A percentile compares a stretch with the other conserved stretches of the same genome.
Evolutionary conservation across 1,284 basidiomycete species (phyloP).

Genomic region (Microbotryum intermedium): DNA sequence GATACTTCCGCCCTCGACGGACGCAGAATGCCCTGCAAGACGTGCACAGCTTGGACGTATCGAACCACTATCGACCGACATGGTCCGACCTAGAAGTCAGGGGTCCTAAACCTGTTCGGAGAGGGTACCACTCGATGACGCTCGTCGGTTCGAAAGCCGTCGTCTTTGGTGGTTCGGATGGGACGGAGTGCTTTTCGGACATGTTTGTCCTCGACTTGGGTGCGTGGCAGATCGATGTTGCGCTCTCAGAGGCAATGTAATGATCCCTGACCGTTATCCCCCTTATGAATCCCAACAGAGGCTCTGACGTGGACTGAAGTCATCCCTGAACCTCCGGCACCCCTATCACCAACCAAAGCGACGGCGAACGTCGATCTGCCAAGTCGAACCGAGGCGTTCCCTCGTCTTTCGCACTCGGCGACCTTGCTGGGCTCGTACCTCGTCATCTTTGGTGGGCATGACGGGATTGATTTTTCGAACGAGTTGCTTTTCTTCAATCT

Average conservation of each 20-base stretch:
- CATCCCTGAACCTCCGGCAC: slow-evolving; percentile 12
- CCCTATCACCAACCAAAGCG: not conserved
- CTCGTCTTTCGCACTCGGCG: slow-evolving; percentile 28
- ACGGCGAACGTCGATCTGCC: not conserved
- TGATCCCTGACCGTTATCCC: not conserved
- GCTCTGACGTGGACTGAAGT: slow-evolving; percentile 28
- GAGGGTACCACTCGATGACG: slow-evolving; percentile 31
- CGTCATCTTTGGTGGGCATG: slow-evolving; percentile 31
- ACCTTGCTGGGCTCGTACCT: slow-evolving; percentile 29
- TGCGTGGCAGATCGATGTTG: not conserved
- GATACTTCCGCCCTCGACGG: too few species aligned
- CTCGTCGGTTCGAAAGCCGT: slow-evolving; percentile 17
- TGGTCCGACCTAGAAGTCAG: slow-evolving; percentile 21
- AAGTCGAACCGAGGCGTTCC: slow-evolving; percentile 1
- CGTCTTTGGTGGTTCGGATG: slow-evolving; percentile 25
- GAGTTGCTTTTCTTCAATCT: slow-evolving; percentile 27
- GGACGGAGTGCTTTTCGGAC: slow-evolving; percentile 25
- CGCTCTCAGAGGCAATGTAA: not conserved
- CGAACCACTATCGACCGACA: slow-evolving; percentile 16
- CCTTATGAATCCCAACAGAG: slow-evolving; percentile 10
- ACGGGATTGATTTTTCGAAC: slow-evolving; percentile 30
- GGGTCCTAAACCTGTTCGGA: slow-evolving; percentile 18
- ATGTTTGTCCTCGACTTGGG: slow-evolving; percentile 20
- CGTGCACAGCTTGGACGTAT: slow-evolving; percentile 22
- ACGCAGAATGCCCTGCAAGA: slow-evolving; percentile 26